Base-by-base conservation (phyloP, 306 rosid species). In the Arachis stenosperma region DNA sequence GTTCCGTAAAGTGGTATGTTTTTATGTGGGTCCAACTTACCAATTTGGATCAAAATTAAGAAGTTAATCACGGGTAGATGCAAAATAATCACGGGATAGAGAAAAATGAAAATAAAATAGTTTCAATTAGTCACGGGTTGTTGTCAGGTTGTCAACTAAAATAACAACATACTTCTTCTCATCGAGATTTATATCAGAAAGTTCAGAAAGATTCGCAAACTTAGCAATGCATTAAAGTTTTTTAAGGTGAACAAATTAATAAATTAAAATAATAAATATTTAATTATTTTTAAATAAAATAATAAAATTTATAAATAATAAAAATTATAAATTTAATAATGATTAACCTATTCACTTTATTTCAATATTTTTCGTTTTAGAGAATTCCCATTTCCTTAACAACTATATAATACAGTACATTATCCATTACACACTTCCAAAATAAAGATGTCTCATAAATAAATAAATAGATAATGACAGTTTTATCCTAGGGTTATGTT, bases 81-180 rank as follows among this genome's bases (percentile, higher is more conserved):
- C 74, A 58, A 39, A 43, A 65, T 48, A 76, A 70, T 81, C 85
- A 81, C 85, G 85, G 85, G 71, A 70, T 81, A 70, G 59, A 59
- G 10, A 62, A 22, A 22, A 22, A 22, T 22, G 27, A 22, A 64
- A 63, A 39, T 41, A 65, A 63, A 51, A 60, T 41, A 59, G 17
- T 33, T 33, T 41, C 40, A 29, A 33, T 33, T 50, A 42, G 75
- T 81, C 81, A 81, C 84, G 84, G 84, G 78, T 52, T 75, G 13
- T 51, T 61, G 50, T 42, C 8, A 37, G 41, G 57, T n/a, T 9
- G 40, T 51, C 67, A 59, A 51, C 50, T 36, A 15, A 27, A 73
- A 46, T n/a, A 46, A 59, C 55, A 37, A 9, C 15, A 12, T 50
- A 27, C 13, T 15, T 36, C 27, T 61, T 47, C 37, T 6, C 33